Conservation (phyloP, 2,329 filamentous ascomycete species). For the Ascosphaera apis region DNA sequence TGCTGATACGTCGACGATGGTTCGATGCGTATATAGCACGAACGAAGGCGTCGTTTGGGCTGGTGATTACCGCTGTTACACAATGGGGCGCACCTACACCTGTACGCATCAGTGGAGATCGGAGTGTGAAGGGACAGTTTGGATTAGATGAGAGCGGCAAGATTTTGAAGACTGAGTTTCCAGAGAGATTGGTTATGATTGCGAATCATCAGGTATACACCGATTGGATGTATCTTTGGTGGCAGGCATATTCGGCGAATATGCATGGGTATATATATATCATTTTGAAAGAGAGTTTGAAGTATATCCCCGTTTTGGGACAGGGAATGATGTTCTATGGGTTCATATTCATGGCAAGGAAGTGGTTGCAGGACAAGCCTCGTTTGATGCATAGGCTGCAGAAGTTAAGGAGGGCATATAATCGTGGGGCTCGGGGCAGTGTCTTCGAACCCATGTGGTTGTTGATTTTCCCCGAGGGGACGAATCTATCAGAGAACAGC, state of each 20-base stretch:
- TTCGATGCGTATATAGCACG: slow-evolving; percentile 43
- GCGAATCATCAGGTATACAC: slow-evolving; percentile 45
- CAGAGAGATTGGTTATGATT: slow-evolving; percentile 37
- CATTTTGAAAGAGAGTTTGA: slow-evolving; percentile 41
- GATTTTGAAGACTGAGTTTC: slow-evolving; percentile 34
- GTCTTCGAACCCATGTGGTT: slow-evolving; percentile 42
- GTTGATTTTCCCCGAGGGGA: slow-evolving; percentile 42
- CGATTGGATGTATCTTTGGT: slow-evolving; percentile 49
- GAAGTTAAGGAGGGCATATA: slow-evolving; percentile 27
- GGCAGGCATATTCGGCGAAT: slow-evolving; percentile 39
- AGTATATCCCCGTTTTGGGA: slow-evolving; percentile 37
- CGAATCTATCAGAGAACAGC: slow-evolving; percentile 34
- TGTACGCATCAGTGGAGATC: slow-evolving; percentile 39
- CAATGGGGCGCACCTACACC: slow-evolving; percentile 40
- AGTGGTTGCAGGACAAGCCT: slow-evolving; percentile 39
- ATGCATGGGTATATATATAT: slow-evolving; percentile 46
- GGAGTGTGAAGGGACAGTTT: slow-evolving; percentile 35
- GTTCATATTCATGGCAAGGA: slow-evolving; percentile 41
- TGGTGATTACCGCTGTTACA: slow-evolving; percentile 38
- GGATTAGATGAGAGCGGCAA: slow-evolving; percentile 32
- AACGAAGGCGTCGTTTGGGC: slow-evolving; percentile 40
- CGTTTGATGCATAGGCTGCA: slow-evolving; percentile 32
- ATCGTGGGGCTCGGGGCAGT: slow-evolving; percentile 24
- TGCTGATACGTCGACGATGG: slow-evolving; percentile 35
- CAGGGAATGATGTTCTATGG: slow-evolving; percentile 42